Evolutionary conservation across 768 basidiomycete species (phyloP).

Genomic region (Boletus rubroflammeus): DNA sequence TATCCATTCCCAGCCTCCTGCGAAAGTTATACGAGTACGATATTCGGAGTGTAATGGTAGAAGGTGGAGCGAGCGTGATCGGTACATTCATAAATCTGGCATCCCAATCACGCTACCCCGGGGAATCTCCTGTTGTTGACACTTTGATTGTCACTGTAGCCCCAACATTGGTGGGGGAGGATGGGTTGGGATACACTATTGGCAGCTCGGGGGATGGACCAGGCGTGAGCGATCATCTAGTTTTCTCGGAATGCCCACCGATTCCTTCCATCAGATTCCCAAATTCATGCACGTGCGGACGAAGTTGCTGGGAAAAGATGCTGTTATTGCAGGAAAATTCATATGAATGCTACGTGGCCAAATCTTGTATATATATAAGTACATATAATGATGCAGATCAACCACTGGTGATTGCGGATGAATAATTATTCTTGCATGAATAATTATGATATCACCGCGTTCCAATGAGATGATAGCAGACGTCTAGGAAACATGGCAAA

Average conservation of each 20-base stretch:
- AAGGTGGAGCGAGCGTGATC: constrained; percentile 88
- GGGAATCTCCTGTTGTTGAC: constrained; percentile 48
- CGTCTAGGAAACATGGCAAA: constrained; percentile 28
- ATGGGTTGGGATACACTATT: constrained; percentile 58
- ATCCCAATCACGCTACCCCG: constrained; percentile 3
- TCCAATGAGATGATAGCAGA: background rate
- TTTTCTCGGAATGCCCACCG: background rate
- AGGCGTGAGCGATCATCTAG: constrained; percentile 6
- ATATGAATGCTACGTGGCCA: constrained; percentile 1
- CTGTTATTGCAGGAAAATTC: constrained; percentile 29
- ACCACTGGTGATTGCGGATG: background rate
- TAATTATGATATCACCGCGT: constrained; percentile 1
- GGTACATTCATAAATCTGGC: constrained; percentile 38
- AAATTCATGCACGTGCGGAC: constrained; percentile 29
- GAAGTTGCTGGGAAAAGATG: constrained; percentile 32
- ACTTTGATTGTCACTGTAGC: constrained; percentile 81
- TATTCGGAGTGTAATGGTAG: constrained; percentile 84
- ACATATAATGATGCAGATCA: background rate
- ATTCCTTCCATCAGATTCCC: constrained; percentile 15
- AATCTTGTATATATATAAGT: background rate
- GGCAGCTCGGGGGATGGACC: constrained; percentile 13
- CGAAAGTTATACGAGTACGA: constrained; percentile 49
- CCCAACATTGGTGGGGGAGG: constrained; percentile 73
- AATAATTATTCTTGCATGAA: background rate
- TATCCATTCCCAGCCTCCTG: constrained; percentile 51